phyloP scores from a whole-genome alignment of 805 yeast genomes.

The Candida insectorum region DNA sequence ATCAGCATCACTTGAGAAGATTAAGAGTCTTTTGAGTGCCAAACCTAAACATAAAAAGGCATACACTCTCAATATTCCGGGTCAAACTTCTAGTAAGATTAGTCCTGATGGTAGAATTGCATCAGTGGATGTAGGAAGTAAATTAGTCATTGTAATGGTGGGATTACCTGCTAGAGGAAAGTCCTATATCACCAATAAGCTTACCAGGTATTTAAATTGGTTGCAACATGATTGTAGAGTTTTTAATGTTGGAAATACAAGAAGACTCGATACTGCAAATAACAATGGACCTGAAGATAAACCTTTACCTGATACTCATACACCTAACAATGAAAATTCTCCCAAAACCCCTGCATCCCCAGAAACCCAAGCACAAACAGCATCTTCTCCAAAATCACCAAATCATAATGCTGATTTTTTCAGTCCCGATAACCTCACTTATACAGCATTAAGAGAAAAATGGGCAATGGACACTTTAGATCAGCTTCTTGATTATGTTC shows the following conservation, averaged over 20 bases:
- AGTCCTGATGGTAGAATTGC: slow-evolving; percentile 74
- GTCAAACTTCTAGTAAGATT: slow-evolving; percentile 76
- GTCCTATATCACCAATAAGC: slow-evolving; percentile 86
- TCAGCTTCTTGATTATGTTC: slow-evolving; percentile 73
- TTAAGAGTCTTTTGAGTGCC: slow-evolving; percentile 31
- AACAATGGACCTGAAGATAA: slow-evolving; percentile 64
- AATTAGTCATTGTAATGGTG: slow-evolving; percentile 92
- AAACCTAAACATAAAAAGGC: slow-evolving; percentile 53
- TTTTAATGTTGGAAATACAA: slow-evolving; percentile 93
- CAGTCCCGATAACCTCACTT: slow-evolving; percentile 68
- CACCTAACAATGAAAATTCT: slow-evolving; percentile 26
- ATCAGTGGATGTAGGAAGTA: slow-evolving; percentile 69
- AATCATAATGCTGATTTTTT: slow-evolving; percentile 80
- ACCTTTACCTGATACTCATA: slow-evolving; percentile 48
- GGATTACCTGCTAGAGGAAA: slow-evolving; percentile 96
- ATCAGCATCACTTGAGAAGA: slow-evolving; percentile 38
- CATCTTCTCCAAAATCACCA: slow-evolving; percentile 8
- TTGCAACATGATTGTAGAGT: slow-evolving; percentile 86
- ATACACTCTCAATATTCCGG: slow-evolving; percentile 88
- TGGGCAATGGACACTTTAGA: slow-evolving; percentile 97
- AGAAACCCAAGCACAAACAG: background rate
- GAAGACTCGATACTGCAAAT: slow-evolving; percentile 67
- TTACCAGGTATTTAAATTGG: slow-evolving; percentile 90
- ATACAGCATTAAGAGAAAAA: slow-evolving; percentile 70
- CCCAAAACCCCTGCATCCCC: background rate